Evolutionary conservation across 192 early-diverging fungal species (phyloP).

Genomic region (Rhizophlyctis rosea): DNA sequence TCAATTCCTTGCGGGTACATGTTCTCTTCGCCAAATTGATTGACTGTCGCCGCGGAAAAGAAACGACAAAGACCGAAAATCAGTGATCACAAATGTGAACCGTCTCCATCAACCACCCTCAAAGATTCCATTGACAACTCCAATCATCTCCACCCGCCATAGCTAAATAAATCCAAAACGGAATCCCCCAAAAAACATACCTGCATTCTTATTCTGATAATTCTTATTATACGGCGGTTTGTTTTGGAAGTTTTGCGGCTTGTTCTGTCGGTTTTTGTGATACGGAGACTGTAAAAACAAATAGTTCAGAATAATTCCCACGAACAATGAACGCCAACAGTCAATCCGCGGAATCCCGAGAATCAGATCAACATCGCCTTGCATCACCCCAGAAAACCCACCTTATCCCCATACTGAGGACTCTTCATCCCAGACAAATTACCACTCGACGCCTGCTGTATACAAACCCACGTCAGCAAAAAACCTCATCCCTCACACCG

Average conservation of each 20-base stretch:
- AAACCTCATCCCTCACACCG: no score
- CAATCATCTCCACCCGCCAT: slow-evolving; percentile 6
- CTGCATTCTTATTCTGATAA: slow-evolving; percentile 3
- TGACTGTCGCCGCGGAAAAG: neutral
- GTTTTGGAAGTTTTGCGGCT: neutral
- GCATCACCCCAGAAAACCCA: no score
- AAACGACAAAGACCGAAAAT: neutral
- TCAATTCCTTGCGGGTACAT: slow-evolving; percentile 12
- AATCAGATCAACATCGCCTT: no score
- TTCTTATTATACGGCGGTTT: slow-evolving; percentile 16
- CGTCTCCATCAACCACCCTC: neutral
- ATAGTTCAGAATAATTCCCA: no score
- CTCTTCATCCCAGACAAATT: no score
- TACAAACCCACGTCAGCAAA: no score
- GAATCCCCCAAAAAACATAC: neutral
- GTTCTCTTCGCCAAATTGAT: slow-evolving; percentile 8
- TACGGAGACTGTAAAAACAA: slow-evolving; percentile 12
- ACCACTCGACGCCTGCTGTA: no score
- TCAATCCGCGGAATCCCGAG: no score
- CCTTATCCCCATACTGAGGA: neutral
- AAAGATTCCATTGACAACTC: neutral
- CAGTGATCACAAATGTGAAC: neutral
- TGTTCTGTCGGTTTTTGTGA: slow-evolving; percentile 5
- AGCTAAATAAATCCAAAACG: neutral
- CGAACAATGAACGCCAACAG: no score